Evolutionary conservation across 176 grass and related monocot species (phyloP).

Genomic region (Miscanthus lutarioriparius): DNA sequence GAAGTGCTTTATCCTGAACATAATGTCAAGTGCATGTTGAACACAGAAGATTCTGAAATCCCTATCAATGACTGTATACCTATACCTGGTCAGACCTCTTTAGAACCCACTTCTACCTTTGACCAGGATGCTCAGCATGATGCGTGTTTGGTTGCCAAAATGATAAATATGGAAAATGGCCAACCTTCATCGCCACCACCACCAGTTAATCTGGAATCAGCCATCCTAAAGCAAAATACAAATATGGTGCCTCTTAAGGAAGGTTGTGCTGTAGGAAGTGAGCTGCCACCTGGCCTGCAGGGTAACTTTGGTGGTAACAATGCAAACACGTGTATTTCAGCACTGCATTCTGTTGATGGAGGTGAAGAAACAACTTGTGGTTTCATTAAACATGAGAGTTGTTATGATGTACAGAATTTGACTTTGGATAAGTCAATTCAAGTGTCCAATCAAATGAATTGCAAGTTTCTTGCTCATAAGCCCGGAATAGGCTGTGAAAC

Average conservation of each 20-base stretch:
- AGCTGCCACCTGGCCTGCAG: slow-evolving; percentile 22
- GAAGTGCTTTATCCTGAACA: slow-evolving; percentile 32
- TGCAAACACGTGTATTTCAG: slow-evolving; percentile 13
- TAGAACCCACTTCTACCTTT: slow-evolving; percentile 4
- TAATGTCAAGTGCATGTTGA: slow-evolving; percentile 36
- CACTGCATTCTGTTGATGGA: slow-evolving; percentile 17
- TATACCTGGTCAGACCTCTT: slow-evolving; percentile 28
- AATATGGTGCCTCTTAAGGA: slow-evolving; percentile 34
- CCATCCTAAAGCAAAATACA: slow-evolving; percentile 24
- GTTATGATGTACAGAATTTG: slow-evolving; percentile 17
- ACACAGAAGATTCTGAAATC: slow-evolving; percentile 49
- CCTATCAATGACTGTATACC: slow-evolving; percentile 44
- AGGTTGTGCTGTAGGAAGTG: slow-evolving; percentile 21
- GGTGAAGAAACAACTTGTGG: slow-evolving; percentile 30
- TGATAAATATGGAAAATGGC: slow-evolving; percentile 34
- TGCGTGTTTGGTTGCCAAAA: neutral
- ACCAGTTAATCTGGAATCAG: slow-evolving; percentile 28
- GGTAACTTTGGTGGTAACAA: slow-evolving; percentile 16
- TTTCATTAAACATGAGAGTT: slow-evolving; percentile 33
- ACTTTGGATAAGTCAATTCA: slow-evolving; percentile 29
- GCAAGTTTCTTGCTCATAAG: slow-evolving; percentile 18
- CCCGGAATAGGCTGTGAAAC: slow-evolving; percentile 25
- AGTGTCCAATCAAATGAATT: slow-evolving; percentile 17
- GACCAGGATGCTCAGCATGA: slow-evolving; percentile 30
- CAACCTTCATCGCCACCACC: neutral